These are phyloP conservation scores for Calycina marina DNA, from an alignment of 2,329 filamentous ascomycete species.

Conservation along the genomic window DNA sequence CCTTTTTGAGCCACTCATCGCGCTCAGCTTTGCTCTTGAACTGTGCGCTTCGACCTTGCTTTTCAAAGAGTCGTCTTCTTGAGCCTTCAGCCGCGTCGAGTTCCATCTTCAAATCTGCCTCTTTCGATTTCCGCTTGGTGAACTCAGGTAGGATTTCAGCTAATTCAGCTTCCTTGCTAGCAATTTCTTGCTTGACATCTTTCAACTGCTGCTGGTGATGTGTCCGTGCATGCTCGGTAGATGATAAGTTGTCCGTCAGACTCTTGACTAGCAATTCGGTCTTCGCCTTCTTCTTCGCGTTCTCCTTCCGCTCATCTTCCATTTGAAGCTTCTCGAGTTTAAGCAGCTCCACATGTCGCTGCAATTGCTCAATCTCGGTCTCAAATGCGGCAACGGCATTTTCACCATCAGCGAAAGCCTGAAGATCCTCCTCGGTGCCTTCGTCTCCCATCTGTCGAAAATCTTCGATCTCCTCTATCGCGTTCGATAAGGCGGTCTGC, in stretches of 20 bases:
- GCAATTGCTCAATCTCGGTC: slow-evolving; percentile 62
- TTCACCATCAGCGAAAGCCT: slow-evolving; percentile 64
- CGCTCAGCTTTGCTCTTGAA: slow-evolving; percentile 83
- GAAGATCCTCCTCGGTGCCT: slow-evolving; percentile 66
- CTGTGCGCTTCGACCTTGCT: slow-evolving; percentile 76
- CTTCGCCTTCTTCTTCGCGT: slow-evolving; percentile 67
- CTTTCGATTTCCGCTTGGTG: slow-evolving; percentile 56
- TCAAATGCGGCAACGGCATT: slow-evolving; percentile 66
- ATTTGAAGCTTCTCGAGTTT: slow-evolving; percentile 74
- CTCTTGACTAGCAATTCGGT: slow-evolving; percentile 73
- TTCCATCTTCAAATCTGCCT: slow-evolving; percentile 53
- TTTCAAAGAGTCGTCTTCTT: slow-evolving; percentile 70
- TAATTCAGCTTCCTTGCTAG: slow-evolving; percentile 63
- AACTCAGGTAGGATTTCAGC: slow-evolving; percentile 63
- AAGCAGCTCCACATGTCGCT: slow-evolving; percentile 71
- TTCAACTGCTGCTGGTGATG: slow-evolving; percentile 60
- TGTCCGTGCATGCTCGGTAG: slow-evolving; percentile 56
- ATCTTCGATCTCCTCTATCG: slow-evolving; percentile 72
- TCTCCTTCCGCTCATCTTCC: slow-evolving; percentile 78
- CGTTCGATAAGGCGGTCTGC: slow-evolving; percentile 62
- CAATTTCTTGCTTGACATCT: slow-evolving; percentile 59
- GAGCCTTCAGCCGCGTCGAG: slow-evolving; percentile 64
- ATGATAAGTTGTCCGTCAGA: slow-evolving; percentile 67
- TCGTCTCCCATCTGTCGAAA: slow-evolving; percentile 70
- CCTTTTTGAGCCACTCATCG: slow-evolving; percentile 65